Conservation (phyloP, 164 flowering plant species). For the Aristolochia californica region DNA sequence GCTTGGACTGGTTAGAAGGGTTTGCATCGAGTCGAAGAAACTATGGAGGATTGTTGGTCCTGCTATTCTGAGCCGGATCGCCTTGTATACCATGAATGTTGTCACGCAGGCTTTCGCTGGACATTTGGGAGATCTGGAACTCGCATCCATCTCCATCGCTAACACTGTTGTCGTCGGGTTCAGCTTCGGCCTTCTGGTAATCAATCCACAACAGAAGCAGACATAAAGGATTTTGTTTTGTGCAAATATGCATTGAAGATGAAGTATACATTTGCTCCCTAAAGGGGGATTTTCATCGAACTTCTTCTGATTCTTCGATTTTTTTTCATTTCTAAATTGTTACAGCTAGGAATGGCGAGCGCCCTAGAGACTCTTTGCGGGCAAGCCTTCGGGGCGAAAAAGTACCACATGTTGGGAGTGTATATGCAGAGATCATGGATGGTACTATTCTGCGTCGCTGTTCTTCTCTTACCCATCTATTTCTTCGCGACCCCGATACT, state of each 20-base stretch:
- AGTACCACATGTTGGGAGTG: conserved; percentile 56
- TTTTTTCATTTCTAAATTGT: not conserved
- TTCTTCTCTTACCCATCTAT: conserved; percentile 45
- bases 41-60: conserved; percentile 60
- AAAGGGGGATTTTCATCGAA: too few relatives aligned
- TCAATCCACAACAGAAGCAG: too few relatives aligned
- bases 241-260: too few relatives aligned
- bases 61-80: conserved; percentile 40
- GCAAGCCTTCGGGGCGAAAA: conserved; percentile 75
- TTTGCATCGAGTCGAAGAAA: conserved; percentile 38
- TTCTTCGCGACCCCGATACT: conserved; percentile 54
- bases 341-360: conserved; percentile 75
- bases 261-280: too few relatives aligned
- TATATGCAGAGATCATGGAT: conserved; percentile 89
- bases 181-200: conserved; percentile 38
- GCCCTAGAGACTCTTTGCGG: conserved; percentile 84
- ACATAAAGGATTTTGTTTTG: too few relatives aligned
- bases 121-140: conserved; percentile 54
- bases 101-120: conserved; percentile 55
- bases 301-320: too few relatives aligned
- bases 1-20: conserved; percentile 9
- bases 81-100: conserved; percentile 36
- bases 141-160: conserved; percentile 54
- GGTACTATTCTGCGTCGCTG: conserved; percentile 36
- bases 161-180: conserved; percentile 43